phyloP scores from a whole-genome alignment of 768 basidiomycete genomes.

The Symmetrospora coprosmae region DNA sequence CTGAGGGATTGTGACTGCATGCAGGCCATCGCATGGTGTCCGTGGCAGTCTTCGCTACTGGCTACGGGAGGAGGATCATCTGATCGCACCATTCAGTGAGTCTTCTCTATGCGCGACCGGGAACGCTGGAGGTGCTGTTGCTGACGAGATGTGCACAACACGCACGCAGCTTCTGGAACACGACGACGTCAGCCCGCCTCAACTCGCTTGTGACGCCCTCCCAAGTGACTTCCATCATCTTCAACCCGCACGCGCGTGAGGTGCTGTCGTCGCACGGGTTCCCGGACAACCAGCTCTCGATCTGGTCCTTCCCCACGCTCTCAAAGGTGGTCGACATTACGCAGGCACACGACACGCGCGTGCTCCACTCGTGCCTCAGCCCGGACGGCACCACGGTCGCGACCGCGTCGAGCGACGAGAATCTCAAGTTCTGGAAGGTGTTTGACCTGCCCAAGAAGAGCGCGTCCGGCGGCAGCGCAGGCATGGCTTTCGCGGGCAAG shows the following conservation, averaged over 20 bases:
- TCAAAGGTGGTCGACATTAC: constrained; percentile 69
- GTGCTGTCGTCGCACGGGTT: constrained; percentile 85
- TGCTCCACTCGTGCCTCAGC: constrained; percentile 67
- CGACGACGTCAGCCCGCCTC: constrained; percentile 76
- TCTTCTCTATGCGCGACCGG: background rate
- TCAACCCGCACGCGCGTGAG: constrained; percentile 75
- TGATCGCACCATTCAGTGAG: constrained; percentile 45
- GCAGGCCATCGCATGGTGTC: constrained; percentile 93
- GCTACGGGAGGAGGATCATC: constrained; percentile 90
- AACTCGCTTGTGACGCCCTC: constrained; percentile 74
- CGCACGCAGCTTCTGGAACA: constrained; percentile 78
- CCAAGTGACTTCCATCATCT: constrained; percentile 82
- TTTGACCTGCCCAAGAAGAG: constrained; percentile 28
- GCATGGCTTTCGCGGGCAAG: background rate
- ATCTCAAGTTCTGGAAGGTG: constrained; percentile 51
- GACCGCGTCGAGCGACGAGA: constrained; percentile 88
- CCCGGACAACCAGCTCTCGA: constrained; percentile 44
- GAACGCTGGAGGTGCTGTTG: constrained; percentile 33
- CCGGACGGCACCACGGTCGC: constrained; percentile 83
- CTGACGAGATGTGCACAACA: constrained; percentile 27
- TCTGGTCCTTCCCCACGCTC: constrained; percentile 60
- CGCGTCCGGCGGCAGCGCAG: background rate
- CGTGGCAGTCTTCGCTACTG: constrained; percentile 82
- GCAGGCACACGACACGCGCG: constrained; percentile 82
- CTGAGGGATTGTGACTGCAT: background rate